Evolutionary conservation across 306 rosid species (phyloP).

Genomic region (Alnus glutinosa): DNA sequence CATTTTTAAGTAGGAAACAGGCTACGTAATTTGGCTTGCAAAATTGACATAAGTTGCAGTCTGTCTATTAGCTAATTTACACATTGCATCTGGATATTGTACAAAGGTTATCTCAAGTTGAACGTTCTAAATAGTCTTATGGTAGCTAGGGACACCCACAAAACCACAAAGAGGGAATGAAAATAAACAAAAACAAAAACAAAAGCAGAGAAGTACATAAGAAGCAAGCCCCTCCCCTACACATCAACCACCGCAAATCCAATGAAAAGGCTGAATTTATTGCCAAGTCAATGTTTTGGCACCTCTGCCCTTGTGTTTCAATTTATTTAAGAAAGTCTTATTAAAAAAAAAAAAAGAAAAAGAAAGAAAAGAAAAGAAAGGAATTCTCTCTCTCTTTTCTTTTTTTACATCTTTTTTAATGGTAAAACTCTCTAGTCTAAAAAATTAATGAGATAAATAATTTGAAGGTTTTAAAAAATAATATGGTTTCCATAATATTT

Average conservation of each 20-base stretch:
- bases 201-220: neutral
- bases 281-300: neutral
- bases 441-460: neutral
- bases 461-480: constrained; percentile 5
- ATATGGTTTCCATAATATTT: neutral
- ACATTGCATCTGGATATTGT: neutral
- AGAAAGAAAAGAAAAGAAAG: neutral
- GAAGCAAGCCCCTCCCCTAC: neutral
- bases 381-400: too few species aligned
- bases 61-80: neutral
- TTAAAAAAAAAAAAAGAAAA: too few species aligned
- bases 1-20: neutral
- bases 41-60: neutral
- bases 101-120: neutral
- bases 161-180: neutral
- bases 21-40: neutral
- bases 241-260: neutral
- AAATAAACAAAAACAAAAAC: neutral
- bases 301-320: neutral
- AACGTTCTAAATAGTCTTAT: neutral
- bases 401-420: neutral
- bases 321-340: neutral
- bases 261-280: neutral
- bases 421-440: neutral
- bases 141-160: neutral